Percentiles rank a stretch among this genome's conserved stretches.
These are phyloP conservation scores for Acephala macrosclerotiorum DNA, from an alignment of 2,329 filamentous ascomycete genomes.

Conservation along the genomic window DNA sequence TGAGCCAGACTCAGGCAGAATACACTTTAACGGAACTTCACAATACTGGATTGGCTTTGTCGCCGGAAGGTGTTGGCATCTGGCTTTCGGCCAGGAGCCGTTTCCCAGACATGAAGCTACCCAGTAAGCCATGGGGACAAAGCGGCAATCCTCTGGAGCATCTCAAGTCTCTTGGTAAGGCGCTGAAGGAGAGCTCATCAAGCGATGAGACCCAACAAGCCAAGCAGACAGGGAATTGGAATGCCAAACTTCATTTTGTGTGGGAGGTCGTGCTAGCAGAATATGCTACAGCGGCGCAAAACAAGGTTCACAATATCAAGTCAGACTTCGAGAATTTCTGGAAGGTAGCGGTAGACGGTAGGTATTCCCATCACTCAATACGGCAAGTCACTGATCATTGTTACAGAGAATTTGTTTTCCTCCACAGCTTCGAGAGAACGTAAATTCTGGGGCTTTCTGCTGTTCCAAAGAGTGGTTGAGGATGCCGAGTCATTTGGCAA, in stretches of 20 bases:
- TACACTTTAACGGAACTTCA: constrained; percentile 68
- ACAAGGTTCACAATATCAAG: constrained; percentile 40
- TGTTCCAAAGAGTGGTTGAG: constrained; percentile 79
- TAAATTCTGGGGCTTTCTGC: constrained; percentile 89
- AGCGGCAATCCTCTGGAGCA: constrained; percentile 77
- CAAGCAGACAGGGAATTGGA: constrained; percentile 73
- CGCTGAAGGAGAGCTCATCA: constrained; percentile 78
- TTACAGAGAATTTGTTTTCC: constrained; percentile 80
- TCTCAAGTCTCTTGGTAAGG: constrained; percentile 72
- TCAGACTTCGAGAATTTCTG: constrained; percentile 78
- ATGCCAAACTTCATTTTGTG: constrained; percentile 82
- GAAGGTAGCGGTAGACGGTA: constrained; percentile 85
- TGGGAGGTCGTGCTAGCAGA: constrained; percentile 80
- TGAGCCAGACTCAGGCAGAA: constrained; percentile 62
- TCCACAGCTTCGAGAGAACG: constrained; percentile 83
- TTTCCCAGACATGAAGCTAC: constrained; percentile 70
- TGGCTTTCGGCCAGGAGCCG: constrained; percentile 76
- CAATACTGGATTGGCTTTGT: constrained; percentile 73
- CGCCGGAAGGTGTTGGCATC: constrained; percentile 87
- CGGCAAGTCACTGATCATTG: constrained; percentile 25
- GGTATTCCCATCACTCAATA: constrained; percentile 43
- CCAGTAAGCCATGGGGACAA: constrained; percentile 73
- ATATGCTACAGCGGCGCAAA: constrained; percentile 49
- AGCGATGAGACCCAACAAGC: constrained; percentile 54
- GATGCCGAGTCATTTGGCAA: constrained; percentile 55